These are phyloP conservation scores for Phytopythium kandeliae DNA, from an alignment of 352 stramenopile species.

Conservation along the genomic window DNA sequence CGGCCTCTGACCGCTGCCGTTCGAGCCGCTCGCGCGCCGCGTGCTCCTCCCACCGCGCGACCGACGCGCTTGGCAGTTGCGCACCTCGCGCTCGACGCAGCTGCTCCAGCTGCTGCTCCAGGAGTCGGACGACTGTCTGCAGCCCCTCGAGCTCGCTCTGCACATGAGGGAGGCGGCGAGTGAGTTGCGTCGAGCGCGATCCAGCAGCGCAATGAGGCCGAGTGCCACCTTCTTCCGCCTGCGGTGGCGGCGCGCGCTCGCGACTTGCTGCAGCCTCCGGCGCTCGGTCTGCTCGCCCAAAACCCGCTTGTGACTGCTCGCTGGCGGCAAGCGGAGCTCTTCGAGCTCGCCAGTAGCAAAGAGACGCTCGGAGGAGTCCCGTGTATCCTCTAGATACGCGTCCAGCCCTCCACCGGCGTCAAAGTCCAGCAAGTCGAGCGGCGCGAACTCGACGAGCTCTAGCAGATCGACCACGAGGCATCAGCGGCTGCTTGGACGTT, in stretches of 20 bases:
- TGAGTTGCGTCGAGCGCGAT: no score
- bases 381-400: no score
- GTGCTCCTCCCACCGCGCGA: slow-evolving; percentile 23
- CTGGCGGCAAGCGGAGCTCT: no score
- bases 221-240: slow-evolving; percentile 23
- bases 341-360: no score
- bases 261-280: slow-evolving; percentile 12
- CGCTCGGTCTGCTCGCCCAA: not conserved
- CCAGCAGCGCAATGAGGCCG: not conserved
- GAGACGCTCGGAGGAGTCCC: no score
- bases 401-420: no score
- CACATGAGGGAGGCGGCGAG: not conserved
- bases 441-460: no score
- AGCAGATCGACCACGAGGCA: no score
- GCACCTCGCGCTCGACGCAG: slow-evolving; percentile 11
- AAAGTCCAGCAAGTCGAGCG: no score
- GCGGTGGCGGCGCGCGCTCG: slow-evolving; percentile 17
- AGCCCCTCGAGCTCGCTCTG: slow-evolving; percentile 17
- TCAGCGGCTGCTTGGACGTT: no score
- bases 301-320: no score
- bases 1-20: slow-evolving; percentile 11
- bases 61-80: not conserved
- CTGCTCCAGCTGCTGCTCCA: slow-evolving; percentile 18
- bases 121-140: slow-evolving; percentile 12
- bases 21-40: slow-evolving; percentile 16